A percentile compares a stretch with the other conserved stretches of the same genome.
Conservation (phyloP, 2,329 filamentous ascomycete species). For the Pseudonectria buxi region DNA sequence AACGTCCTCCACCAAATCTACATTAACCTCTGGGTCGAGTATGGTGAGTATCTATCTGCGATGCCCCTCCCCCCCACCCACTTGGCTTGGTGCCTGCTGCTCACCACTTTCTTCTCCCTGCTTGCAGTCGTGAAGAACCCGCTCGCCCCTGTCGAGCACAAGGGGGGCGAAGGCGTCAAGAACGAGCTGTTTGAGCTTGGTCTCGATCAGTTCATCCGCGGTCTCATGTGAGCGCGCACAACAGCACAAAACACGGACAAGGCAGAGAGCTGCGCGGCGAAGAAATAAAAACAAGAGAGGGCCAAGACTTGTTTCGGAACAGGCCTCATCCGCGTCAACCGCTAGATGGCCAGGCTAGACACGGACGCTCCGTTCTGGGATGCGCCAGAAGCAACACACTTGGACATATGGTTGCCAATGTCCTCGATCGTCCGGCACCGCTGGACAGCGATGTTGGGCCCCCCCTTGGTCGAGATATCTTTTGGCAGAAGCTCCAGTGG, state of each 20-base stretch:
- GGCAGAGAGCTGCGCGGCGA: background rate
- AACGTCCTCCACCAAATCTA: slow-evolving; percentile 97
- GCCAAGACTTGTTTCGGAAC: too few relatives aligned
- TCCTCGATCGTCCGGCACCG: too few relatives aligned
- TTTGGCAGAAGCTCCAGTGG: too few relatives aligned
- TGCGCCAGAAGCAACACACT: too few relatives aligned
- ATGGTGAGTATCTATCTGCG: slow-evolving; percentile 51
- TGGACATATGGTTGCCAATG: too few relatives aligned
- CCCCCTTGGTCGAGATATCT: too few relatives aligned
- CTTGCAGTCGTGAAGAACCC: slow-evolving; percentile 62
- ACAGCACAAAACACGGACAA: slow-evolving; percentile 6
- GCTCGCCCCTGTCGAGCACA: slow-evolving; percentile 61
- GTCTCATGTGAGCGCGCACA: slow-evolving; percentile 43
- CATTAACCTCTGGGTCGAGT: slow-evolving; percentile 96
- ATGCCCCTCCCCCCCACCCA: background rate
- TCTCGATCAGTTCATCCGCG: slow-evolving; percentile 70
- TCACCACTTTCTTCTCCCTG: background rate
- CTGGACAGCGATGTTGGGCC: too few relatives aligned
- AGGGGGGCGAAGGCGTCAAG: slow-evolving; percentile 60
- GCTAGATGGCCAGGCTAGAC: too few relatives aligned
- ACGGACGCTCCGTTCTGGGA: too few relatives aligned
- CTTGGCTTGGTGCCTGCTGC: slow-evolving; percentile 2
- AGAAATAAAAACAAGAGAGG: too few relatives aligned
- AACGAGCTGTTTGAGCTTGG: slow-evolving; percentile 67
- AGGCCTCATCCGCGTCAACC: too few relatives aligned